Conservation (phyloP, 225 moss, liverwort and hornwort genomes). For the Thuidium tamariscinum region DNA sequence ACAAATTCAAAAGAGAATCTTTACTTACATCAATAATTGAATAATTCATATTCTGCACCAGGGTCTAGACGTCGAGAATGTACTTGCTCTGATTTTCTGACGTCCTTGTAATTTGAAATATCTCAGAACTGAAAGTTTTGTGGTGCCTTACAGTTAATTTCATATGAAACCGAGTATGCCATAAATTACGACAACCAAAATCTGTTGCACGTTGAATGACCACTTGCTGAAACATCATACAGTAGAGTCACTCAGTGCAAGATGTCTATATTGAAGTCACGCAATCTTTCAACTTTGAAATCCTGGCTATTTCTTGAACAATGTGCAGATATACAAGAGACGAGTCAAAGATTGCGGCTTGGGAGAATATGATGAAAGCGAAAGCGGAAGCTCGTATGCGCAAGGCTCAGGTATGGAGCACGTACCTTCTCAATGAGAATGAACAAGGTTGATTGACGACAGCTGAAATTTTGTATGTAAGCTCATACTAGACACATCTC, state of each 20-base stretch:
- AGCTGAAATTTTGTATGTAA: background rate
- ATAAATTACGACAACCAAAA: background rate
- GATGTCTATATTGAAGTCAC: background rate
- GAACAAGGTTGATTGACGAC: background rate
- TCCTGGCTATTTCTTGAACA: background rate
- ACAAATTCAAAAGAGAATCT: background rate
- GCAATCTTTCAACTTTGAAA: background rate
- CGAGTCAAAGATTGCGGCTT: slow-evolving; percentile 44
- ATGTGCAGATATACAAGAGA: slow-evolving; percentile 33
- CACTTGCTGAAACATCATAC: background rate
- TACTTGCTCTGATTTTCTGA: background rate
- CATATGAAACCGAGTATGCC: background rate
- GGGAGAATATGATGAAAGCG: slow-evolving; percentile 60
- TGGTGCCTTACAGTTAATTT: background rate
- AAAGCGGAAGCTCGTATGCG: slow-evolving; percentile 49
- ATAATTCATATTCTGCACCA: background rate
- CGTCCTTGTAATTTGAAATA: background rate
- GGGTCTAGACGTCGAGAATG: background rate
- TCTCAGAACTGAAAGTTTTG: background rate
- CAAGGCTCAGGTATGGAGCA: slow-evolving; percentile 28
- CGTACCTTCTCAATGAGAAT: background rate
- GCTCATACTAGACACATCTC: background rate
- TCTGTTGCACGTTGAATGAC: background rate
- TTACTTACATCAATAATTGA: background rate
- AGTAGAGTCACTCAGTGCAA: background rate